These are phyloP conservation scores for Curvularia sp. DNA, from an alignment of 2,329 filamentous ascomycete genomes.

Conservation along the genomic window DNA sequence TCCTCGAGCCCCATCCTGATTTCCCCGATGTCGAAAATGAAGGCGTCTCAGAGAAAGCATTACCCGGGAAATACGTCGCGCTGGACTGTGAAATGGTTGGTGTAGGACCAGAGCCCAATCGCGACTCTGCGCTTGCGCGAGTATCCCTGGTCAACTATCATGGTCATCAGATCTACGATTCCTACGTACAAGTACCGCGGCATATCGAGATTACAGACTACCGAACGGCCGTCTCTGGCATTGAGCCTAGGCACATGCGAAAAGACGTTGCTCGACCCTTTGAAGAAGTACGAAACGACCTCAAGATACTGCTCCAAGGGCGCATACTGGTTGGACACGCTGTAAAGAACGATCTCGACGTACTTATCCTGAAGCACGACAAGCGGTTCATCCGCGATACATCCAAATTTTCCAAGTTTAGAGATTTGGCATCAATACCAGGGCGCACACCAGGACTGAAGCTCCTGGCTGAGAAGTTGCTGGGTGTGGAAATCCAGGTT, in stretches of 20 bases:
- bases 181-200: slow-evolving; percentile 74
- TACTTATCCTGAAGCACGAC: slow-evolving; percentile 79
- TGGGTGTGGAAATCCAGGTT: slow-evolving; percentile 66
- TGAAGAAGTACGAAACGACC: slow-evolving; percentile 75
- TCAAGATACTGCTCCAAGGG: slow-evolving; percentile 72
- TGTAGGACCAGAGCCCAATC: slow-evolving; percentile 68
- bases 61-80: slow-evolving; percentile 87
- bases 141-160: slow-evolving; percentile 94
- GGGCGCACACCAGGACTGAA: slow-evolving; percentile 74
- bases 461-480: slow-evolving; percentile 62
- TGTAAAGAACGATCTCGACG: slow-evolving; percentile 77
- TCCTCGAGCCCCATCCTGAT: slow-evolving; percentile 53
- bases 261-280: slow-evolving; percentile 61
- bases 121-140: slow-evolving; percentile 79
- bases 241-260: slow-evolving; percentile 75
- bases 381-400: slow-evolving; percentile 84
- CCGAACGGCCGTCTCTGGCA: slow-evolving; percentile 85
- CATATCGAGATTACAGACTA: slow-evolving; percentile 84
- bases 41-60: slow-evolving; percentile 60
- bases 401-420: slow-evolving; percentile 75
- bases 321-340: slow-evolving; percentile 85
- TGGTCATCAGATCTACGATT: slow-evolving; percentile 91
- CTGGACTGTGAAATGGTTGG: slow-evolving; percentile 99
- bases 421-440: slow-evolving; percentile 64
- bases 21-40: slow-evolving; percentile 53